Evolutionary conservation across 179 eudicot genomes (phyloP).

Genomic region (Carnegiea gigantea): DNA sequence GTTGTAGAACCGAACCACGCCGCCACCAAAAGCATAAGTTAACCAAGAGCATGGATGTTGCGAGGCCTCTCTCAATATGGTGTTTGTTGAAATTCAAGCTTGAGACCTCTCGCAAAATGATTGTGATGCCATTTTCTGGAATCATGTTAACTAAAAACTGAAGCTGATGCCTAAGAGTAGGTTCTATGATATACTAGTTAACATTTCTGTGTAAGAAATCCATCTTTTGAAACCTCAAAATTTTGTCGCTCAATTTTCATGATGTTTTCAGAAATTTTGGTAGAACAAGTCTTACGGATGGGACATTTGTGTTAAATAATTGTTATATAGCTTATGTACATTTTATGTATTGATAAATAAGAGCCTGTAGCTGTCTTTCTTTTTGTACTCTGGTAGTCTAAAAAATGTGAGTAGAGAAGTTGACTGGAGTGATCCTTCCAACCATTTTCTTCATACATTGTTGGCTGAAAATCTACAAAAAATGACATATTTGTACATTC

Average conservation of each 20-base stretch:
- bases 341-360: constrained; percentile 2
- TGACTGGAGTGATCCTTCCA: constrained; percentile 5
- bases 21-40: too few relatives aligned
- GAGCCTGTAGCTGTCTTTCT: background rate
- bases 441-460: background rate
- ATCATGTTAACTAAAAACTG: too few relatives aligned
- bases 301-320: background rate
- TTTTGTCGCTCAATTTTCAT: background rate
- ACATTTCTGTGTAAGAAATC: too few relatives aligned
- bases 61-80: too few relatives aligned
- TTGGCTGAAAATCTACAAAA: background rate
- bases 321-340: background rate
- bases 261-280: background rate
- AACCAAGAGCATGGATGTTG: too few relatives aligned
- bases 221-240: background rate
- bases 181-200: too few relatives aligned
- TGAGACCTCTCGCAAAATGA: too few relatives aligned
- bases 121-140: too few relatives aligned
- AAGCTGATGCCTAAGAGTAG: too few relatives aligned
- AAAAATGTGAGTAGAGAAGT: background rate
- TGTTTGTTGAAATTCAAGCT: too few relatives aligned
- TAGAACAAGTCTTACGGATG: background rate
- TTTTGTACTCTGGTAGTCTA: constrained; percentile 6
- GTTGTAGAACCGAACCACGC: too few relatives aligned
- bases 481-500: background rate